Conservation (phyloP, 805 yeast genomes). For the Zygotorulaspora sp. region DNA sequence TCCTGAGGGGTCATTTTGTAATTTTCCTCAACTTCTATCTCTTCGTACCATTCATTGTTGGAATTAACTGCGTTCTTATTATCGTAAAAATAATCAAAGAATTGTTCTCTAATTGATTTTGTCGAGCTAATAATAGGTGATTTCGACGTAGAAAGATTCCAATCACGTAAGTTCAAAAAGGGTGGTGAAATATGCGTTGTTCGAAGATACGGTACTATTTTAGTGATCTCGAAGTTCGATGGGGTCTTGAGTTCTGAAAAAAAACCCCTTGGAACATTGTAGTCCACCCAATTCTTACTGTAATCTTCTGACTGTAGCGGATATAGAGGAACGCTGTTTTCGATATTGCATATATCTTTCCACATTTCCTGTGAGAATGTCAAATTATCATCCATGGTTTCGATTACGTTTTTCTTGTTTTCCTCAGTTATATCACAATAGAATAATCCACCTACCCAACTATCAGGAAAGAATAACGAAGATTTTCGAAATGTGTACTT, state of each 20-base stretch:
- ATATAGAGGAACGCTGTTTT: slow-evolving; percentile 42
- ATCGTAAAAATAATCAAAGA: slow-evolving; percentile 9
- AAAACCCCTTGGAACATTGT: slow-evolving; percentile 21
- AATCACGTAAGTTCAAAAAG: slow-evolving; percentile 32
- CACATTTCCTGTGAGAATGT: slow-evolving; percentile 2
- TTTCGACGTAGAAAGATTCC: not conserved
- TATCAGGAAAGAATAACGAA: slow-evolving; percentile 49
- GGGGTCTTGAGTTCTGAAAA: slow-evolving; percentile 12
- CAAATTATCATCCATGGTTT: slow-evolving; percentile 13
- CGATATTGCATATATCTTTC: slow-evolving; percentile 33
- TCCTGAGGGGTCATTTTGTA: slow-evolving; percentile 11
- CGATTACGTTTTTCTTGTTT: slow-evolving; percentile 26
- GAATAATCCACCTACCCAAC: slow-evolving; percentile 62
- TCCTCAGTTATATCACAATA: slow-evolving; percentile 41
- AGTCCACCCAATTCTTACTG: slow-evolving; percentile 44
- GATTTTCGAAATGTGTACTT: slow-evolving; percentile 45
- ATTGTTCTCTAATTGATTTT: slow-evolving; percentile 16
- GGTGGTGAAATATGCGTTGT: slow-evolving; percentile 43
- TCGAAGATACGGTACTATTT: slow-evolving; percentile 52
- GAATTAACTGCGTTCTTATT: slow-evolving; percentile 2
- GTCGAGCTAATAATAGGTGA: slow-evolving; percentile 4
- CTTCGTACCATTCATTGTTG: slow-evolving; percentile 13
- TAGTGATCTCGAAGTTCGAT: slow-evolving; percentile 34
- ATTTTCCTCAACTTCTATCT: slow-evolving; percentile 17
- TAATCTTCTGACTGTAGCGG: slow-evolving; percentile 60